Conservation (phyloP, 345 rosid species). For the Murraya koenigii region DNA sequence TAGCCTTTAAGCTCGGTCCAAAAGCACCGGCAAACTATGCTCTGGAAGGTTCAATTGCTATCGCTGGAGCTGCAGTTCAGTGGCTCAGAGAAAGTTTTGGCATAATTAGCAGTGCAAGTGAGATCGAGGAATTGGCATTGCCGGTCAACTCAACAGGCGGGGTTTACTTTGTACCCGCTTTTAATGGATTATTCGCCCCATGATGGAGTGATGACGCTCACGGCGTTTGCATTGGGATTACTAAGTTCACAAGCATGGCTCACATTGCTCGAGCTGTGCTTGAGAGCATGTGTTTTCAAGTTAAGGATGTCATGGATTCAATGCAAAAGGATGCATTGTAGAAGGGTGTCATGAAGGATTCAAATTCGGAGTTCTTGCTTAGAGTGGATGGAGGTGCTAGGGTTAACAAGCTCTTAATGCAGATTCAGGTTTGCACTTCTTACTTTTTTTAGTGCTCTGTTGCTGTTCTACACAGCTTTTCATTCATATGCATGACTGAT, state of each 20-base stretch:
- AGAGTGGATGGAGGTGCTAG: conserved; percentile 97
- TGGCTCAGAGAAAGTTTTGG: conserved; percentile 94
- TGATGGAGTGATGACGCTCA: conserved; percentile 99
- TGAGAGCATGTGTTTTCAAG: conserved; percentile 97
- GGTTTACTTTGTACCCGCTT: conserved; percentile 93
- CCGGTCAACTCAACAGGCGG: conserved; percentile 77
- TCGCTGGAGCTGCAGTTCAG: conserved; percentile 97
- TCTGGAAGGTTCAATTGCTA: conserved; percentile 91
- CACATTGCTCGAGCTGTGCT: conserved; percentile 95
- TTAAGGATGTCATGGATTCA: conserved; percentile 84
- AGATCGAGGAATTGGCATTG: conserved; percentile 68
- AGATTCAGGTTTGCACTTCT: conserved; percentile 64
- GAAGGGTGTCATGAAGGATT: conserved; percentile 34
- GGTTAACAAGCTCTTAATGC: conserved; percentile 89
- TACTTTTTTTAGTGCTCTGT: background rate
- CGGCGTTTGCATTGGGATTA: conserved; percentile 85
- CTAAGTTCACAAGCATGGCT: conserved; percentile 78
- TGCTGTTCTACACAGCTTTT: background rate
- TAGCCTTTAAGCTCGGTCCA: conserved; percentile 89
- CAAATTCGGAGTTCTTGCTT: conserved; percentile 65
- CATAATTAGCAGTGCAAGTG: conserved; percentile 58
- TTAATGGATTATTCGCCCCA: conserved; percentile 92
- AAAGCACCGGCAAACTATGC: conserved; percentile 78
- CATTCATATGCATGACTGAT: background rate
- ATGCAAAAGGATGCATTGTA: conserved; percentile 86